These are phyloP conservation scores for Annulohypoxylon nitens DNA, from an alignment of 495 filamentous ascomycete species.

Conservation along the genomic window DNA sequence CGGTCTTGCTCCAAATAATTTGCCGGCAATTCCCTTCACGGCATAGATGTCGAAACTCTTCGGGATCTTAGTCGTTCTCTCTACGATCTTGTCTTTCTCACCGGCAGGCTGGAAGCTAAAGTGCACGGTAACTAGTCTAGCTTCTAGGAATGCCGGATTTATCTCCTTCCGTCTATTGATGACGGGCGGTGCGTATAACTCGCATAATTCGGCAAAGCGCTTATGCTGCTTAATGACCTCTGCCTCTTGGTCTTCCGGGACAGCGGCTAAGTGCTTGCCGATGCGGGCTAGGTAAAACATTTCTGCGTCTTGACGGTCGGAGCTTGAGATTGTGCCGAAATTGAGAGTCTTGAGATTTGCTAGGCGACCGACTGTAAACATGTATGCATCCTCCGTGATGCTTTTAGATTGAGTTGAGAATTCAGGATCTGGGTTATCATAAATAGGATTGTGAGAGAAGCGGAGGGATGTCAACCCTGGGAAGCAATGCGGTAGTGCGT, in stretches of 20 bases:
- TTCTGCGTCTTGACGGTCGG: slow-evolving; percentile 87
- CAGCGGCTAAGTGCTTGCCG: slow-evolving; percentile 75
- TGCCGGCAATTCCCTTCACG: slow-evolving; percentile 81
- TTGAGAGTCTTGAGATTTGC: slow-evolving; percentile 77
- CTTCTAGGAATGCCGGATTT: slow-evolving; percentile 78
- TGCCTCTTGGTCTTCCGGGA: slow-evolving; percentile 65
- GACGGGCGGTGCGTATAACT: slow-evolving; percentile 74
- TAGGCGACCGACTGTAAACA: slow-evolving; percentile 87
- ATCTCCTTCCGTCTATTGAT: slow-evolving; percentile 66
- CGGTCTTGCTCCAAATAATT: slow-evolving; percentile 74
- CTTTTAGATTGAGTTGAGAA: slow-evolving; percentile 53
- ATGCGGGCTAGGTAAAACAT: slow-evolving; percentile 91
- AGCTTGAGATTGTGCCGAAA: slow-evolving; percentile 75
- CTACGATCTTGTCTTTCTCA: slow-evolving; percentile 25
- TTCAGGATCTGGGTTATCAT: slow-evolving; percentile 66
- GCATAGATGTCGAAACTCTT: slow-evolving; percentile 82
- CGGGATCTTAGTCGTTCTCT: slow-evolving; percentile 71
- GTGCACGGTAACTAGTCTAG: slow-evolving; percentile 73
- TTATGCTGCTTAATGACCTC: slow-evolving; percentile 71
- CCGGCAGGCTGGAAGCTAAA: slow-evolving; percentile 63
- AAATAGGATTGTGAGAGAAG: slow-evolving; percentile 87
- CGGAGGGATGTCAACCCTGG: slow-evolving; percentile 80
- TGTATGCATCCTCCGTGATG: slow-evolving; percentile 78
- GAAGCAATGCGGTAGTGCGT: slow-evolving; percentile 72
- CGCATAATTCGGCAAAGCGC: slow-evolving; percentile 79